Base-by-base conservation (phyloP, 2,329 filamentous ascomycete genomes). In the Dactylonectria macrodidyma region DNA sequence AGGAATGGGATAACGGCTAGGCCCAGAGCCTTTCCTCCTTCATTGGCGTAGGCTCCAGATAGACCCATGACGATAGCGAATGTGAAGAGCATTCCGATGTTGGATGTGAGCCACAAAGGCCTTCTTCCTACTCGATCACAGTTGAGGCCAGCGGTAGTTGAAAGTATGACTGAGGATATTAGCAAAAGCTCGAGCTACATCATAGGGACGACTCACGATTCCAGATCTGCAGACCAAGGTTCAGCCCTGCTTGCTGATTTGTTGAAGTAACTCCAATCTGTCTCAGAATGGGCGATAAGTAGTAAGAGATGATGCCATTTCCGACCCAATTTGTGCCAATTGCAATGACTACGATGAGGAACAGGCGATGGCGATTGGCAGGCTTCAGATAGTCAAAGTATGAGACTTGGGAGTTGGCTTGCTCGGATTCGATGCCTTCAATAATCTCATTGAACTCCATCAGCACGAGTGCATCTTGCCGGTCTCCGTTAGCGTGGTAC, bases 281-380 rank as follows among this genome's bases (percentile, higher is more conserved):
- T 22, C 48, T 33, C 24, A 59, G 26, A 19, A 59, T 41, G 12
- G 41, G 56, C 14, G 56, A n/a, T 5, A 59, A 26, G 16, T 59
- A 59, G 26, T 59, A 59, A 65, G 85, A 88, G 74, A 92, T 87
- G 4, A 92, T 80, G 19, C 87, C 89, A 75, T 91, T 92, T 57
- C 90, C 90, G 57, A 86, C 88, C 81, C 90, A 92, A 79, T 92
- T 89, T 0, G 88, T 89, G n/a, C 91, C 83, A 1, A 87, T 90
- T 48, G 90, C 76, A 46, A 91, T 82, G 62, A 92, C 86, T 54
- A 86, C 82, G 55, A 44, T 9, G 10, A 14, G 12, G 38, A 14
- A 9, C 38, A 92, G 81, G 10, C 90, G 84, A 81, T 89, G 89
- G 60, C 89, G 85, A 81, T 92, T 92, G 22, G 90, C 89, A 73